Evolutionary conservation across 345 rosid species (phyloP).

Genomic region (Stellera chamaejasme): DNA sequence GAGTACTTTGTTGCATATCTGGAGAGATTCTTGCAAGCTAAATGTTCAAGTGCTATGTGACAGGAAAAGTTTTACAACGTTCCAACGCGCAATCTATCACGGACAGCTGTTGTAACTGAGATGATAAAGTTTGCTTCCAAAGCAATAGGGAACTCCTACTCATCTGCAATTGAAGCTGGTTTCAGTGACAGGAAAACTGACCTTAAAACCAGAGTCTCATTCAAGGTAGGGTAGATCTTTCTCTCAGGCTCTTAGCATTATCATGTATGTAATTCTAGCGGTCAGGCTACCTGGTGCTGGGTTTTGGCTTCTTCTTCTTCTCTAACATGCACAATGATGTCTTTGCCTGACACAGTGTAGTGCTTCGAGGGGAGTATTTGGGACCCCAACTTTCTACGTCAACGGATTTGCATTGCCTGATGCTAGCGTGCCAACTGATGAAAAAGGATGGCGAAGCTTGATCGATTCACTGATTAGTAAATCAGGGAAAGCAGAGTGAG

Average conservation of each 20-base stretch:
- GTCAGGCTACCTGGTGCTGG: background rate
- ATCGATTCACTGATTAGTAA: slow-evolving; percentile 47
- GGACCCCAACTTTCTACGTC: slow-evolving; percentile 59
- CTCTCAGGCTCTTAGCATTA: background rate
- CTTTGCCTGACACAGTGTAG: slow-evolving; percentile 44
- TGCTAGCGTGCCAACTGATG: slow-evolving; percentile 39
- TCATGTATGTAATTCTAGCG: background rate
- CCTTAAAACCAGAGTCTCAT: slow-evolving; percentile 66
- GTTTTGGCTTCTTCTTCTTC: background rate
- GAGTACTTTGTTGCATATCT: background rate
- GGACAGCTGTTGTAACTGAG: slow-evolving; percentile 40
- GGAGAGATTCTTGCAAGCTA: background rate
- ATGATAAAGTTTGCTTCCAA: slow-evolving; percentile 44
- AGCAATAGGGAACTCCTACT: slow-evolving; percentile 48
- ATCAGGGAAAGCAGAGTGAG: slow-evolving; percentile 7
- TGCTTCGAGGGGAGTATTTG: slow-evolving; percentile 59
- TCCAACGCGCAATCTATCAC: slow-evolving; percentile 50
- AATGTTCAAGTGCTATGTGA: slow-evolving; percentile 12
- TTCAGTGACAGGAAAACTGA: slow-evolving; percentile 46
- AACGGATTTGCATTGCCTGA: slow-evolving; percentile 68
- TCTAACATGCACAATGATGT: background rate
- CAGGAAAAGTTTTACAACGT: slow-evolving; percentile 66
- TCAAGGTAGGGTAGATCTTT: slow-evolving; percentile 45
- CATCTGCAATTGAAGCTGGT: slow-evolving; percentile 40
- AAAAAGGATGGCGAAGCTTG: slow-evolving; percentile 48